These are phyloP conservation scores for Stentor roeselii DNA, from an alignment of 73 alveolate species.

Conservation along the genomic window DNA sequence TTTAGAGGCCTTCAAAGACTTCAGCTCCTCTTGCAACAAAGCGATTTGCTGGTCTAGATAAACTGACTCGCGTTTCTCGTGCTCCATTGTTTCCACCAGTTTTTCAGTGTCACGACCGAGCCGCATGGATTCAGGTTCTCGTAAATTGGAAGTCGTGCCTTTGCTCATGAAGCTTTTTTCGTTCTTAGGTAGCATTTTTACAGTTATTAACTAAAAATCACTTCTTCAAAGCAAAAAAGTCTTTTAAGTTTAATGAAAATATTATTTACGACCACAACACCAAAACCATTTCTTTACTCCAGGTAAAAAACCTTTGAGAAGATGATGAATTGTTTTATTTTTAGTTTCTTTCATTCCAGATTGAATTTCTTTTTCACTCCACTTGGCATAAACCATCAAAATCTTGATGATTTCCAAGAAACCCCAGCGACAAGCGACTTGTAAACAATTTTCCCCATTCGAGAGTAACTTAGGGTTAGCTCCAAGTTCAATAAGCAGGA, in stretches of 20 bases:
- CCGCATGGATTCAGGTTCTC: neutral
- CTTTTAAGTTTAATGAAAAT: no score
- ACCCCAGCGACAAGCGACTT: conserved; percentile 55
- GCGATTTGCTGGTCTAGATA: conserved; percentile 22
- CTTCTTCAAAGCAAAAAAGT: no score
- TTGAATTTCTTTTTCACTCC: conserved; percentile 1
- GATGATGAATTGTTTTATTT: neutral
- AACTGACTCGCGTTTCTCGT: conserved; percentile 13
- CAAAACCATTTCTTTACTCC: no score
- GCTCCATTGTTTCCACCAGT: neutral
- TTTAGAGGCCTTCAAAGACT: neutral
- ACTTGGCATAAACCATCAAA: neutral
- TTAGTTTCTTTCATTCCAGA: neutral
- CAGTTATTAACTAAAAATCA: neutral
- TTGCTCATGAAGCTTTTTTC: no score
- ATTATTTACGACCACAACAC: no score
- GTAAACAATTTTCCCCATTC: conserved; percentile 35
- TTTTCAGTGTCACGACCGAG: neutral
- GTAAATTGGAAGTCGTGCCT: neutral
- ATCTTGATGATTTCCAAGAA: conserved; percentile 7
- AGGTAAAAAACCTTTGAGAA: no score
- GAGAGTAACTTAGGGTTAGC: conserved; percentile 43
- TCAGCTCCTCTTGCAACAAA: neutral
- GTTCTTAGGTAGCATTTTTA: neutral
- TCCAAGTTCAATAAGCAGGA: conserved; percentile 29